Evolutionary conservation across 2,329 filamentous ascomycete species (phyloP), one percentile per base, ranked within the genome.

Genomic region (Didymella sp.): DNA sequence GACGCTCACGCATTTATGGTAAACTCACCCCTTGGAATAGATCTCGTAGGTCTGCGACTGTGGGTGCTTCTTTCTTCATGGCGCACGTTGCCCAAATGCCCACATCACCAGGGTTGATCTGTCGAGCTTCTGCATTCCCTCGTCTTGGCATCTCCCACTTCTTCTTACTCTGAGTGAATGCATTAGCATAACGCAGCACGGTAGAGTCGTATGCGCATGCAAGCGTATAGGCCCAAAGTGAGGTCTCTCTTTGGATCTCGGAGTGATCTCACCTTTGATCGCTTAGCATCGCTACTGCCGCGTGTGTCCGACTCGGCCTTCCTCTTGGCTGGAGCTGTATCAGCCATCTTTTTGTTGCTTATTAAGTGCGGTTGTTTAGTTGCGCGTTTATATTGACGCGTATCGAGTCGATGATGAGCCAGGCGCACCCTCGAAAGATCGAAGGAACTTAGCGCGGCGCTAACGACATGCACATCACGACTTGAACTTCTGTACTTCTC

Each of bases 31-130:
- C 83, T 40, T 88, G 82, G 68, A 91, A 89, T 21, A 92, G 77
- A 56, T 83, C 77, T 55, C 81, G 81, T 60, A 92, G 81, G 72
- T 94, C 90, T 46, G 82, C 79, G 2, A 89, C 83, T 13, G 89
- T 89, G 74, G 87, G 89, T 38, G 80, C 81, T 75, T 91, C 89
- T 78, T 89, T 88, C 62, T 85, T 85, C 70, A 88, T 84, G 48
- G 88, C 86, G 72, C 89, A 93, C 0, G 90, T 92, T 25, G 88
- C 87, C 89, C 89, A 94, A 56, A 94, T 87, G 5, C 90, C 90
- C 49, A 82, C 80, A 68, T 92, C 89, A 5, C 89, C 89, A 5
- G 88, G 80, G 64, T 90, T 85, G 44, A 92, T 81, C 30, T 64
- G 64, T 12, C 70, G 72, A 44, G 51, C 60, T 45, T 76, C 69